Percentiles rank a stretch among this genome's conserved stretches.
Evolutionary conservation across 352 stramenopile species (phyloP).

Genomic region (Aphanomyces euteiches): DNA sequence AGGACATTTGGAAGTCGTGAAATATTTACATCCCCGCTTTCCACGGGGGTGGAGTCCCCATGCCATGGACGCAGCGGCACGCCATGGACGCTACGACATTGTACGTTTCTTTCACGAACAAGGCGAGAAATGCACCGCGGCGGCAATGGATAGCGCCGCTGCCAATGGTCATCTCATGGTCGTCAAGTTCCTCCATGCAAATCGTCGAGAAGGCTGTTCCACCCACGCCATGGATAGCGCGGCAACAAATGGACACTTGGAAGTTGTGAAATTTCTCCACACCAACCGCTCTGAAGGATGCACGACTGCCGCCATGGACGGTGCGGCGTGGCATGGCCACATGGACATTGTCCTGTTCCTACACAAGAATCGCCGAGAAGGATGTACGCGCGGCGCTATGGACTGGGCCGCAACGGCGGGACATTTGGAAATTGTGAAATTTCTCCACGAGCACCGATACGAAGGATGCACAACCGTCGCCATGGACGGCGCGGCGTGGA

Average conservation of each 20-base stretch:
- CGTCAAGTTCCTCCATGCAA: conserved; percentile 1
- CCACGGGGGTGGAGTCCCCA: not conserved
- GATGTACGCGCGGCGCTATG: conserved; percentile 33
- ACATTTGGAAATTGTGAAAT: conserved; percentile 32
- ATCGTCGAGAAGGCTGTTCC: conserved; percentile 1
- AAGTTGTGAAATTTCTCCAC: conserved; percentile 18
- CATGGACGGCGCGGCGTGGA: conserved; percentile 10
- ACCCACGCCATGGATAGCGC: conserved; percentile 6
- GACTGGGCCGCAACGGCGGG: conserved; percentile 33
- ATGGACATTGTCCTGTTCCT: conserved; percentile 12
- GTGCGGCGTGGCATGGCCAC: conserved; percentile 14
- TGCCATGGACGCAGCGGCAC: not conserved
- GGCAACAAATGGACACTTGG: not conserved
- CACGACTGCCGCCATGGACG: conserved; percentile 16
- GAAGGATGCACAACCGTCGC: conserved; percentile 32
- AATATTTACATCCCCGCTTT: not conserved
- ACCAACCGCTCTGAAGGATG: conserved; percentile 1
- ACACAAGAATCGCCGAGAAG: conserved; percentile 20
- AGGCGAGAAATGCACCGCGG: conserved; percentile 2
- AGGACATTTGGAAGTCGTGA: conserved; percentile 1
- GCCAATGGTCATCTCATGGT: conserved; percentile 1
- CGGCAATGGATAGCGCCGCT: conserved; percentile 1
- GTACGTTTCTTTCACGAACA: conserved; percentile 5
- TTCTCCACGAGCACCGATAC: conserved; percentile 29
- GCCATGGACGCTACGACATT: conserved; percentile 1